Evolutionary conservation across 2,329 filamentous ascomycete species (phyloP).

Genomic region (Didymella arachidicola): DNA sequence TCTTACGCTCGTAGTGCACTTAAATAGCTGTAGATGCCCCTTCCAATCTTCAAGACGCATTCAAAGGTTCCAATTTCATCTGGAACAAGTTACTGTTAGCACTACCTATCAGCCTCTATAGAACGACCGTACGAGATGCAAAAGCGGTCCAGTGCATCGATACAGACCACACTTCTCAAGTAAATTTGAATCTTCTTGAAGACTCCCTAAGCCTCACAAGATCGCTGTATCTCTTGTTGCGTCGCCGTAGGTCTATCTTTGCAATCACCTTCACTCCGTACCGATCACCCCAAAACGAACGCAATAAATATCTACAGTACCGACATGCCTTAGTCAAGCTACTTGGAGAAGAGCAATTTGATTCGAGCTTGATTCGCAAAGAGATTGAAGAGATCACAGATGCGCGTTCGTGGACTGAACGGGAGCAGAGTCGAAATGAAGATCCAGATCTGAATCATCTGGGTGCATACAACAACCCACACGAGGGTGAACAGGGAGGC

Average conservation of each 20-base stretch:
- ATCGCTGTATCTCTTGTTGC: constrained; percentile 34
- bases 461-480: background rate
- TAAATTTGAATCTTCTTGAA: constrained; percentile 29
- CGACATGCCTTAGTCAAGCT: constrained; percentile 21
- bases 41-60: constrained; percentile 12
- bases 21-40: background rate
- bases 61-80: constrained; percentile 23
- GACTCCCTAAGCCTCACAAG: constrained; percentile 22
- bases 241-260: constrained; percentile 21
- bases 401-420: constrained; percentile 37
- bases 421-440: constrained; percentile 16
- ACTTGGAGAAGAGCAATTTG: constrained; percentile 29
- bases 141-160: constrained; percentile 13
- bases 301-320: constrained; percentile 23
- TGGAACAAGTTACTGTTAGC: constrained; percentile 19
- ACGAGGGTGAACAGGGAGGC: background rate
- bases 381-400: constrained; percentile 39
- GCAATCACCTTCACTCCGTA: constrained; percentile 40
- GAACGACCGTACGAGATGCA: constrained; percentile 7
- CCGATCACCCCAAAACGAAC: constrained; percentile 20
- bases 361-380: constrained; percentile 36
- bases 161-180: constrained; percentile 18
- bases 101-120: constrained; percentile 17
- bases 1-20: background rate
- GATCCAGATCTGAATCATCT: background rate